phyloP scores from a whole-genome alignment of 2,329 filamentous ascomycete genomes.

The Paraphaeosphaeria sporulosa region DNA sequence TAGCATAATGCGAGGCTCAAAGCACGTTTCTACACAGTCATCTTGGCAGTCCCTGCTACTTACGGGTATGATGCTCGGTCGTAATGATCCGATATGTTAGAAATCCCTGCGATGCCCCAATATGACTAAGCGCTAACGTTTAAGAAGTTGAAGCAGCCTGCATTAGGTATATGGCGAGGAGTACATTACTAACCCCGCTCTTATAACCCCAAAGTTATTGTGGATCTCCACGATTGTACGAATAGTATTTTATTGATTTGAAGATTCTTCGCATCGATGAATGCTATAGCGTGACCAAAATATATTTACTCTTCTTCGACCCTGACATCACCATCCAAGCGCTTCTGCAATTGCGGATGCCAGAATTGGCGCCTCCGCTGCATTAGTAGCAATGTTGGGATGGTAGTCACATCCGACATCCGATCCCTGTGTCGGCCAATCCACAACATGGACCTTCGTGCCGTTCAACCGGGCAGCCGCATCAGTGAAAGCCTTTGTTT shows the following conservation, averaged over 20 bases:
- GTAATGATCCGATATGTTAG: neutral
- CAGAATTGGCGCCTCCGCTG: slow-evolving; percentile 38
- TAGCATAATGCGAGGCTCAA: neutral
- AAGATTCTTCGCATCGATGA: neutral
- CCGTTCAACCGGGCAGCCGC: slow-evolving; percentile 43
- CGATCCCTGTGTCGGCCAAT: slow-evolving; percentile 52
- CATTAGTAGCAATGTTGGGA: slow-evolving; percentile 51
- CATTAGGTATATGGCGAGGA: neutral
- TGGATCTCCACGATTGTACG: too few species aligned
- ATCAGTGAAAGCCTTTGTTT: slow-evolving; percentile 45
- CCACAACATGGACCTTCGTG: slow-evolving; percentile 49
- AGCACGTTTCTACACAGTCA: neutral
- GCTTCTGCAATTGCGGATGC: slow-evolving; percentile 21
- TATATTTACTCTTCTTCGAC: neutral
- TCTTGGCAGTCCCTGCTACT: neutral
- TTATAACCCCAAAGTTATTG: neutral
- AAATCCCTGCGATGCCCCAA: neutral
- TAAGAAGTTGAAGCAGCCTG: neutral
- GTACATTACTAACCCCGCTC: neutral
- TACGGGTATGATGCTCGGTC: neutral
- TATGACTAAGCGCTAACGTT: neutral
- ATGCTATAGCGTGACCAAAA: neutral
- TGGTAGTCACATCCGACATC: slow-evolving; percentile 56
- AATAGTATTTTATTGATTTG: neutral
- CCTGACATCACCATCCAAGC: slow-evolving; percentile 26